A percentile compares a stretch with the other conserved stretches of the same genome.
Conservation (phyloP, 352 stramenopile species). For the Globisporangium middletonii region DNA sequence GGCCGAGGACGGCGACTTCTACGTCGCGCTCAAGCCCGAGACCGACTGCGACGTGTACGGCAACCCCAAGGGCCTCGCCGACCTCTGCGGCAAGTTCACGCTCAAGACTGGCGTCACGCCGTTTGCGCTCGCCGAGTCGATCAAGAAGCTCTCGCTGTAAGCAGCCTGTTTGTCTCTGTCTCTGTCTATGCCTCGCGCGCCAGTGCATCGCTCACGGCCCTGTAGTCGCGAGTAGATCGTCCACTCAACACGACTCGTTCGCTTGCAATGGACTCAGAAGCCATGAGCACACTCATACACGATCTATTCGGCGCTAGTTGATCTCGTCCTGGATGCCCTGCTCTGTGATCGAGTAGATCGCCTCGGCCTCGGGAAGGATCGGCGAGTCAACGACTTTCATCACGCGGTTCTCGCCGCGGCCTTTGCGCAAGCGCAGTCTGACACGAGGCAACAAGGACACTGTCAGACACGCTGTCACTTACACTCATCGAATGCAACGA, state of each 20-base stretch:
- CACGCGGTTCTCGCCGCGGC: constrained; percentile 97
- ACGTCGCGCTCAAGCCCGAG: constrained; percentile 53
- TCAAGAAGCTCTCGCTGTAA: no score
- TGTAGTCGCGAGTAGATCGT: no score
- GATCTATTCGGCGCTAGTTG: constrained; percentile 37
- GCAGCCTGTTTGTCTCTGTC: background rate
- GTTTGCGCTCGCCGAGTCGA: constrained; percentile 6
- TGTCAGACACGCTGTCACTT: background rate
- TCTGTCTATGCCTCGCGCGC: background rate
- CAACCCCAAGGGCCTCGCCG: constrained; percentile 12
- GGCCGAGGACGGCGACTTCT: constrained; percentile 43
- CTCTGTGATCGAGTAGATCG: constrained; percentile 96
- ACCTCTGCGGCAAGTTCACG: constrained; percentile 32
- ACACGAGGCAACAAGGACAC: background rate
- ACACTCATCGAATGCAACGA: background rate
- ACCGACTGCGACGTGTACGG: constrained; percentile 41
- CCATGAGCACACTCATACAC: background rate
- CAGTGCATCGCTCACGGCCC: no score
- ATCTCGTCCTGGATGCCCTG: constrained; percentile 92
- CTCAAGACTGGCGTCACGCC: constrained; percentile 14
- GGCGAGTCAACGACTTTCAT: constrained; percentile 97
- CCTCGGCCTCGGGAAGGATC: constrained; percentile 96
- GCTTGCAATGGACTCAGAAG: background rate
- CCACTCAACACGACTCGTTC: background rate
- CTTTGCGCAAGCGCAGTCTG: constrained; percentile 94